Conservation (phyloP, 2,329 filamentous ascomycete genomes). For the Chaetothyriales sp. region DNA sequence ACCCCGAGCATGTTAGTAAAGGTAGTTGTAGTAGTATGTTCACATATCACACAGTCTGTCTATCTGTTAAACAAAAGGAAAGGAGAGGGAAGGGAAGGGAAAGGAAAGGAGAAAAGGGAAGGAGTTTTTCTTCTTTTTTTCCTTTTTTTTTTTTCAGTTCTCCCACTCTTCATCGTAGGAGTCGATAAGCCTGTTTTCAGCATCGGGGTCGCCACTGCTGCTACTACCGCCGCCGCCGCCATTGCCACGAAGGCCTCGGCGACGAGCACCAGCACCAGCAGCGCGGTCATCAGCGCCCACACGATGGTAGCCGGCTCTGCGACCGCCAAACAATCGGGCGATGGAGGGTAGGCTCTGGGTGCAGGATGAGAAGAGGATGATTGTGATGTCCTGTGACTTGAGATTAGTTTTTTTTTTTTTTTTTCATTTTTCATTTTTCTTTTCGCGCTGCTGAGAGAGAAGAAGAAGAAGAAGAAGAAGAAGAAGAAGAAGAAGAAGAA, state of each 20-base stretch:
- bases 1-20: too few relatives aligned
- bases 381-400: slow-evolving; percentile 27
- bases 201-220: slow-evolving; percentile 43
- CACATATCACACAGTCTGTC: too few relatives aligned
- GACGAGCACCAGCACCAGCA: slow-evolving; percentile 8
- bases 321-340: slow-evolving; percentile 20
- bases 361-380: slow-evolving; percentile 33
- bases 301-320: slow-evolving; percentile 23
- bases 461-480: too few relatives aligned
- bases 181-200: slow-evolving; percentile 87
- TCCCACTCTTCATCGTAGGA: slow-evolving; percentile 97
- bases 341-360: slow-evolving; percentile 24
- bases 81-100: background rate
- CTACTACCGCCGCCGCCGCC: slow-evolving; percentile 21
- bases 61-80: too few relatives aligned
- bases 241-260: too few relatives aligned
- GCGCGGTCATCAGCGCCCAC: slow-evolving; percentile 15
- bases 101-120: too few relatives aligned
- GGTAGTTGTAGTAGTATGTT: too few relatives aligned
- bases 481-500: too few relatives aligned
- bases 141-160: slow-evolving; percentile 4
- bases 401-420: slow-evolving; percentile 1
- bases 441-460: slow-evolving; percentile 3
- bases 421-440: slow-evolving; percentile 8
- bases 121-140: too few relatives aligned